Evolutionary conservation across 768 basidiomycete species (phyloP).

Genomic region (Boletus reticulatus): DNA sequence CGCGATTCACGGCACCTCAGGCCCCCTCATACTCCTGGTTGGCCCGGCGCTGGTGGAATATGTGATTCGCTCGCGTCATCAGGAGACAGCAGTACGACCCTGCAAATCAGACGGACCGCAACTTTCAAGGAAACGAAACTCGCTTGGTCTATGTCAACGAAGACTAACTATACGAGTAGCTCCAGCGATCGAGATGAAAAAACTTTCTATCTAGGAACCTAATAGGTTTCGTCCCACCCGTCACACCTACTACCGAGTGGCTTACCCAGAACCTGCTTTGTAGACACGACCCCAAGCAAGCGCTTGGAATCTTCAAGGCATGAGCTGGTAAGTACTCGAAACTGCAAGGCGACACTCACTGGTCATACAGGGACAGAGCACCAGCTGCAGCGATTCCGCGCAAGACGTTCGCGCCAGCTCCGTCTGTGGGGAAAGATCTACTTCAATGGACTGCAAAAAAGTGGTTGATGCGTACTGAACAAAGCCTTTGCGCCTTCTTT

Average conservation of each 20-base stretch:
- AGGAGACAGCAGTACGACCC: neutral
- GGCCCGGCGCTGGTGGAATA: no score
- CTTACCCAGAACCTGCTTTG: conserved; percentile 39
- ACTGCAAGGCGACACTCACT: conserved; percentile 28
- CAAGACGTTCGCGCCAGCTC: conserved; percentile 55
- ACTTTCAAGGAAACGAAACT: neutral
- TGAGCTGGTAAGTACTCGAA: neutral
- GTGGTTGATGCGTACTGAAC: conserved; percentile 31
- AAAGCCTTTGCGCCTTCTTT: conserved; percentile 39
- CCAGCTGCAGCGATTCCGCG: conserved; percentile 52
- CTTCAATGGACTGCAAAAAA: neutral
- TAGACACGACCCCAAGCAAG: conserved; percentile 56
- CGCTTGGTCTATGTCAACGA: neutral
- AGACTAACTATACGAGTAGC: neutral
- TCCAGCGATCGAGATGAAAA: neutral
- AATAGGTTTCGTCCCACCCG: neutral
- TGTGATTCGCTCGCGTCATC: no score
- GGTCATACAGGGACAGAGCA: conserved; percentile 64
- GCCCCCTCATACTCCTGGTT: no score
- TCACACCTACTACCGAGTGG: no score
- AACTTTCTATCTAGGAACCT: neutral
- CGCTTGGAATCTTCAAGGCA: conserved; percentile 42
- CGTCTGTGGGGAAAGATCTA: conserved; percentile 39
- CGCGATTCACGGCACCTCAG: no score
- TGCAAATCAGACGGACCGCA: neutral